Conservation (phyloP, 2,329 filamentous ascomycete genomes). For the Chaetoscypha palmicola region DNA sequence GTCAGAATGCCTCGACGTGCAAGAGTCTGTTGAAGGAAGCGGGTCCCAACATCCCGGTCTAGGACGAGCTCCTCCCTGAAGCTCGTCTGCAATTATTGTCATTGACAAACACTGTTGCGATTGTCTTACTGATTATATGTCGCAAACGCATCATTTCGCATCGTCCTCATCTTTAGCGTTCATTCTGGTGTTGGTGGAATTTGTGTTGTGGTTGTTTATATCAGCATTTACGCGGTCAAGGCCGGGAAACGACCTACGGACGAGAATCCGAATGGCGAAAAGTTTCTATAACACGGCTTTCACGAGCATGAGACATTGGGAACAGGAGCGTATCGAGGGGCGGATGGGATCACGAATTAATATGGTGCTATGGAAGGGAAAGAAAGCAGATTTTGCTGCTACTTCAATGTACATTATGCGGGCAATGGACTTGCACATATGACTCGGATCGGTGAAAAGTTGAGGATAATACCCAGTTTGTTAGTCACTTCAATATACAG, state of each 20-base stretch:
- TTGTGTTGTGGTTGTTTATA: background rate
- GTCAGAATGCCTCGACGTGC: constrained; percentile 45
- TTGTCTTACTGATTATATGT: background rate
- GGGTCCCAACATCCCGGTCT: constrained; percentile 8
- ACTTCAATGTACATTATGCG: constrained; percentile 1
- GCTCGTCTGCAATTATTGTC: background rate
- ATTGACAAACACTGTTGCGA: no score
- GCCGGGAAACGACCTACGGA: background rate
- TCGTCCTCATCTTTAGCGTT: background rate
- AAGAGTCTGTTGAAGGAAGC: constrained; percentile 35
- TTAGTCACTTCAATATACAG: no score
- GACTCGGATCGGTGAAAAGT: background rate
- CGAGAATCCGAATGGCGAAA: background rate
- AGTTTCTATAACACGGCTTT: background rate
- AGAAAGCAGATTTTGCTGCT: constrained; percentile 5
- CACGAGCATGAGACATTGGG: constrained; percentile 3
- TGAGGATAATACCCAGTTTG: background rate
- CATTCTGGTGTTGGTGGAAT: constrained; percentile 8
- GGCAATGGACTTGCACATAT: background rate
- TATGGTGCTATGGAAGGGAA: background rate
- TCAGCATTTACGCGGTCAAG: background rate
- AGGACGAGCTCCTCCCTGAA: constrained; percentile 26
- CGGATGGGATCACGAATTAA: background rate
- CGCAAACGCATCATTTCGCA: background rate
- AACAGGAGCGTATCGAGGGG: constrained; percentile 1